Conservation (phyloP, 805 yeast species). For the Ogataea haglerorum region DNA sequence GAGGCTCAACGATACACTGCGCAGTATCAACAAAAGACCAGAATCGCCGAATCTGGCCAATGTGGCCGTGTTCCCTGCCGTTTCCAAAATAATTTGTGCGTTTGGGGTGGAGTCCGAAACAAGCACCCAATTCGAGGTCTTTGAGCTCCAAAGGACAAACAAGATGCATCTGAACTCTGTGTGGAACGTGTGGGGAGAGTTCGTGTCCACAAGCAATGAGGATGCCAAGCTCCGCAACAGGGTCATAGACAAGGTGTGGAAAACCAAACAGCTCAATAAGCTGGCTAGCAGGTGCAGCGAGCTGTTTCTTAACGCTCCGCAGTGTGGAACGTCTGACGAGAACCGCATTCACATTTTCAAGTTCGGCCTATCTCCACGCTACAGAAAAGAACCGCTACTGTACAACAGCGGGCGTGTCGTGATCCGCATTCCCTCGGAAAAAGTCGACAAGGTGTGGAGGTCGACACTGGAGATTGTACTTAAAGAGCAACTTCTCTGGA, state of each 20-base stretch:
- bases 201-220: conserved; percentile 4
- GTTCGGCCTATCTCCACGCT: conserved; percentile 20
- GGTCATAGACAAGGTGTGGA: conserved; percentile 22
- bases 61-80: conserved; percentile 15
- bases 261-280: conserved; percentile 16
- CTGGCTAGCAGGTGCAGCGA: conserved; percentile 10
- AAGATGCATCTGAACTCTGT: conserved; percentile 13
- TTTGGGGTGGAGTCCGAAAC: conserved; percentile 12
- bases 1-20: conserved; percentile 15
- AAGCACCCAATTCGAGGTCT: conserved; percentile 23
- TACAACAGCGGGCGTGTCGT: conserved; percentile 17
- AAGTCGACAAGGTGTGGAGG: conserved; percentile 14
- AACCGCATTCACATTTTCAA: conserved; percentile 18
- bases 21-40: conserved; percentile 12
- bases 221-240: conserved; percentile 10
- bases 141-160: conserved; percentile 13
- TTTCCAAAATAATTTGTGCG: conserved; percentile 9
- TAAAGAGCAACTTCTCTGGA: conserved; percentile 20
- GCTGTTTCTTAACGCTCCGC: conserved; percentile 2
- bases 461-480: conserved; percentile 13
- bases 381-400: conserved; percentile 18
- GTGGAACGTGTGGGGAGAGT: conserved; percentile 24
- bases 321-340: conserved; percentile 3
- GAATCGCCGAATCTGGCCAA: conserved; percentile 16
- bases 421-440: conserved; percentile 15